Conservation (phyloP, 257 asterid species). For the Osmanthus fragrans region DNA sequence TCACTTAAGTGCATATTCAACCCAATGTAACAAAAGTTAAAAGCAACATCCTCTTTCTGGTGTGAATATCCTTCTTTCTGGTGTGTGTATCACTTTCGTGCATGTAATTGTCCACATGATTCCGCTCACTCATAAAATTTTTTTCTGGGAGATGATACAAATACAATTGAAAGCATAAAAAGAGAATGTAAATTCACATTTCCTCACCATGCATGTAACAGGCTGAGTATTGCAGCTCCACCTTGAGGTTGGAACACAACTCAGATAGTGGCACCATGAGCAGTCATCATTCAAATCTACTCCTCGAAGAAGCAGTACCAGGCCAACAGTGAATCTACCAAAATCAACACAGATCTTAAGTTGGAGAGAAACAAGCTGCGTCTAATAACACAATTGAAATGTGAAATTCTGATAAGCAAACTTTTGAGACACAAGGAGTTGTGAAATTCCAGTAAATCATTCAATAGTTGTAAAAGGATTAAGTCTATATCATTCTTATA, state of each 20-base stretch:
- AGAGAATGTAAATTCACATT: background rate
- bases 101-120: too few species aligned
- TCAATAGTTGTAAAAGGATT: background rate
- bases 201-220: constrained; percentile 61
- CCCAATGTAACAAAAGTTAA: background rate
- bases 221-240: constrained; percentile 84
- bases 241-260: constrained; percentile 78
- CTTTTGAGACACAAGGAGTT: background rate
- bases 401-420: background rate
- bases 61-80: background rate
- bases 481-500: background rate
- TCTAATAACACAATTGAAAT: background rate
- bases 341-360: background rate
- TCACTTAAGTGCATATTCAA: too few species aligned
- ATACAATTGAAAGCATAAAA: background rate
- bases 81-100: background rate
- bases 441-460: background rate
- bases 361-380: background rate
- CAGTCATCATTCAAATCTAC: constrained; percentile 81
- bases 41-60: background rate
- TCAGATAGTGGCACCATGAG: constrained; percentile 91
- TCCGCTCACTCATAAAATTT: background rate
- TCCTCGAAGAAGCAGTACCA: constrained; percentile 79
- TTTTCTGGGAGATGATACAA: background rate
- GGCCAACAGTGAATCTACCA: constrained; percentile 59